phyloP scores from a whole-genome alignment of 1,139 yeast genomes.

The Insectozyma bohioensis region DNA sequence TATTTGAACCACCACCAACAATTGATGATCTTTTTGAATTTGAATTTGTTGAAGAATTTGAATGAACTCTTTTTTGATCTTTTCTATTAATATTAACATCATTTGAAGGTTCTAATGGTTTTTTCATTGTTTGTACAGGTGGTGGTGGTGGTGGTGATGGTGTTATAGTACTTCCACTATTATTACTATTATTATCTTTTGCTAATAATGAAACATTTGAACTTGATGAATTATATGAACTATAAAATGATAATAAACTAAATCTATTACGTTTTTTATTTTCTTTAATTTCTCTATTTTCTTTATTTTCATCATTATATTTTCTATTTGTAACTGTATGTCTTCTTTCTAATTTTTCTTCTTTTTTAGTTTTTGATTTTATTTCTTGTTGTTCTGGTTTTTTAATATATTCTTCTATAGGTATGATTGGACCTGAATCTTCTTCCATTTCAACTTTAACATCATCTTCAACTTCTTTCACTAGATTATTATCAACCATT shows the following conservation, averaged over 20 bases:
- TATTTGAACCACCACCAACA: constrained; percentile 1
- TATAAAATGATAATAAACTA: constrained; percentile 54
- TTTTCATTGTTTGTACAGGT: constrained; percentile 19
- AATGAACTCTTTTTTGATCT: constrained; percentile 19
- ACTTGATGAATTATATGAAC: constrained; percentile 30
- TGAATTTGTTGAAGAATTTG: constrained; percentile 12
- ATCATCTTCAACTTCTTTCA: constrained; percentile 2
- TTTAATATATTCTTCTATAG: constrained; percentile 15
- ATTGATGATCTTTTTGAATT: constrained; percentile 15
- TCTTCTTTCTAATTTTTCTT: constrained; percentile 9
- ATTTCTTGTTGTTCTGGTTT: constrained; percentile 7
- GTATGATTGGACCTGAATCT: constrained; percentile 12
- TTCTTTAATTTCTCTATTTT: constrained; percentile 30
- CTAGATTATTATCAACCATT: constrained; percentile 3
- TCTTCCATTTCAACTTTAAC: constrained; percentile 7
- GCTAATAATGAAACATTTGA: constrained; percentile 17
- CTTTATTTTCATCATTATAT: constrained; percentile 11
- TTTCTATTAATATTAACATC: constrained; percentile 26
- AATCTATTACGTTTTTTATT: constrained; percentile 48
- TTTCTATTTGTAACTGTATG: constrained; percentile 10
- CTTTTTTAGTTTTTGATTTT: constrained; percentile 1
- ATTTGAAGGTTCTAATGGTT: constrained; percentile 42
- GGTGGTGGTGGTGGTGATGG: constrained; percentile 13
- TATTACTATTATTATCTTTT: constrained; percentile 8
- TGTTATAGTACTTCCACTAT: constrained; percentile 7